phyloP scores from a whole-genome alignment of 2,329 filamentous ascomycete genomes.

The Pseudonectria buxi region DNA sequence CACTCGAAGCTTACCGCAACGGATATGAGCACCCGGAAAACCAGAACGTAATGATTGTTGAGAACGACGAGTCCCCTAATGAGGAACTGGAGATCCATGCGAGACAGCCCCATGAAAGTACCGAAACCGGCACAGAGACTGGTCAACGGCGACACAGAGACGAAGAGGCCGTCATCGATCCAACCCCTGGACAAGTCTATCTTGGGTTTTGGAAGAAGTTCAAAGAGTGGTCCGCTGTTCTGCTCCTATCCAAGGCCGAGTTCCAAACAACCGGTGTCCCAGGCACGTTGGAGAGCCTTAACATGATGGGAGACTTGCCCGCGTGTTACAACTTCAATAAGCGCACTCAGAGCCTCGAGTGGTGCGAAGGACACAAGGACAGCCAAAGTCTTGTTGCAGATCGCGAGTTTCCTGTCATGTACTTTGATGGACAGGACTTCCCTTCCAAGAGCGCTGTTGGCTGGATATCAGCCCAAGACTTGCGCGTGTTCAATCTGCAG shows the following conservation, averaged over 20 bases:
- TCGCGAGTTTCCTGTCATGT: conserved; percentile 14
- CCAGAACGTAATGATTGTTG: too few relatives aligned
- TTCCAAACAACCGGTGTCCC: conserved; percentile 1
- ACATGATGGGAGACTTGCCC: conserved; percentile 1
- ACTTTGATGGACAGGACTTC: conserved; percentile 14
- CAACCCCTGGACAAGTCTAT: not conserved
- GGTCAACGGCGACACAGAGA: too few relatives aligned
- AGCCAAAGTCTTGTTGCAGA: conserved; percentile 3
- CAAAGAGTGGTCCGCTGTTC: conserved; percentile 6
- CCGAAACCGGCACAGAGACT: too few relatives aligned
- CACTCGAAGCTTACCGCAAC: too few relatives aligned
- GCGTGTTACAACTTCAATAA: conserved; percentile 3
- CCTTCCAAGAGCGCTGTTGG: conserved; percentile 12
- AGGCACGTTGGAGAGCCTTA: conserved; percentile 2
- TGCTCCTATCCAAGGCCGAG: conserved; percentile 3
- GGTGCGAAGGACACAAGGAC: conserved; percentile 7
- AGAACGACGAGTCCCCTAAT: too few relatives aligned
- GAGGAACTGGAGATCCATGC: too few relatives aligned
- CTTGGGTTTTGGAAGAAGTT: conserved; percentile 6
- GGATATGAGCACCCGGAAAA: too few relatives aligned
- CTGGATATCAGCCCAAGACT: conserved; percentile 12
- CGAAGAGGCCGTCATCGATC: too few relatives aligned
- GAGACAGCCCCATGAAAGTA: too few relatives aligned
- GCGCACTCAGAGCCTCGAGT: not conserved
- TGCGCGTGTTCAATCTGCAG: conserved; percentile 7